Conservation (phyloP, 2,329 filamentous ascomycete genomes). For the Xylariales sp. region DNA sequence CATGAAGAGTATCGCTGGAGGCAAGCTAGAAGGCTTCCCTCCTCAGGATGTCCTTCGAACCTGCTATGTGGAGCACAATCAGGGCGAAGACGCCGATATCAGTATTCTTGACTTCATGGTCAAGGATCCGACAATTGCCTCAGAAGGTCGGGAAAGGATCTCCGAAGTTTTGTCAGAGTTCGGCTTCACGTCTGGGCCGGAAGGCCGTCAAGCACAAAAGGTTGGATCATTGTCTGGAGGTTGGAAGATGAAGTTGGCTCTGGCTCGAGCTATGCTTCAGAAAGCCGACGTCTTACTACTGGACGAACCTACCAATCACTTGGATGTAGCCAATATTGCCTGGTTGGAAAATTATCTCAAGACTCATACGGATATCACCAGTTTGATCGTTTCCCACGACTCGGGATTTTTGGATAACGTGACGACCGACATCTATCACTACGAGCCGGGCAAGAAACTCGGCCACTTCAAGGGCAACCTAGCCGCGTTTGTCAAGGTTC, state of each 20-base stretch:
- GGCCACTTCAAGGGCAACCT: slow-evolving; percentile 86
- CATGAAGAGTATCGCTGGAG: slow-evolving; percentile 95
- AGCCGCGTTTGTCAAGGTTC: slow-evolving; percentile 84
- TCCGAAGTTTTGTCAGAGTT: slow-evolving; percentile 87
- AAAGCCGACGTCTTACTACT: slow-evolving; percentile 95
- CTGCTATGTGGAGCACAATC: slow-evolving; percentile 99
- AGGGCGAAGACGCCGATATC: slow-evolving; percentile 96
- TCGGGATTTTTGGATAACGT: slow-evolving; percentile 96
- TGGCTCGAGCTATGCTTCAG: slow-evolving; percentile 96
- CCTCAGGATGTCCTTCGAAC: slow-evolving; percentile 91
- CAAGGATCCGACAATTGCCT: slow-evolving; percentile 87
- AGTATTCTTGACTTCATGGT: slow-evolving; percentile 93
- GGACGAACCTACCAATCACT: slow-evolving; percentile 98
- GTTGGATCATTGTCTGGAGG: slow-evolving; percentile 96
- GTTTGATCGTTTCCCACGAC: slow-evolving; percentile 98
- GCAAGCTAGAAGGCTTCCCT: slow-evolving; percentile 97
- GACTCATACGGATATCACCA: slow-evolving; percentile 95
- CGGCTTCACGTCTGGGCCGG: slow-evolving; percentile 90
- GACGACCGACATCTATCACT: slow-evolving; percentile 99
- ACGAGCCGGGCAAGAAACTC: slow-evolving; percentile 95
- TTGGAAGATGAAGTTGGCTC: slow-evolving; percentile 99
- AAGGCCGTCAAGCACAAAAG: slow-evolving; percentile 87
- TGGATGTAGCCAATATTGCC: slow-evolving; percentile 95
- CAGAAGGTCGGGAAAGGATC: slow-evolving; percentile 83
- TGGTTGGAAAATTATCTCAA: slow-evolving; percentile 97